These are phyloP conservation scores for Aquilaria yunnanensis DNA, from an alignment of 345 rosid species.

Conservation along the genomic window DNA sequence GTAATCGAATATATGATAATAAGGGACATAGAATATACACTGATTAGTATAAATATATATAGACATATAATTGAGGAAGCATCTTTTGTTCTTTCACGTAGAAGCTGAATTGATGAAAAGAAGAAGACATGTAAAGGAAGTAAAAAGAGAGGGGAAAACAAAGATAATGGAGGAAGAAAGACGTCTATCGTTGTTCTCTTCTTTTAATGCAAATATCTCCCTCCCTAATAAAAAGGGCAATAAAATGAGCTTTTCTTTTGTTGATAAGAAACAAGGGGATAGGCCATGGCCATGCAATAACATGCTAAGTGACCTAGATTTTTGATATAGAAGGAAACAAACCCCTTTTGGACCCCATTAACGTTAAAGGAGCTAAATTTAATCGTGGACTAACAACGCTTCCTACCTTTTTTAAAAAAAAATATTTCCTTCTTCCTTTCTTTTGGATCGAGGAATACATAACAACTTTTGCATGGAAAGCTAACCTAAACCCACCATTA, in stretches of 20 bases:
- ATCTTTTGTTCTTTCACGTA: no score
- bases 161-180: slow-evolving; percentile 27
- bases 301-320: slow-evolving; percentile 1
- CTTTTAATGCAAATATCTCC: slow-evolving; percentile 43
- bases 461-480: slow-evolving; percentile 44
- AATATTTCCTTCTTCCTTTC: slow-evolving; percentile 33
- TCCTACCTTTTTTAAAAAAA: not conserved
- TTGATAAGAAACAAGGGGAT: slow-evolving; percentile 19
- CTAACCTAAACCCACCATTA: slow-evolving; percentile 12
- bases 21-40: no score
- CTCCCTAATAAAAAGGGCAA: slow-evolving; percentile 21
- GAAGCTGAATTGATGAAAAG: not conserved
- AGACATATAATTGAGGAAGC: no score
- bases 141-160: slow-evolving; percentile 2
- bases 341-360: slow-evolving; percentile 22
- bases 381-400: not conserved
- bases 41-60: no score
- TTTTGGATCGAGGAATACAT: slow-evolving; percentile 15
- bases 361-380: slow-evolving; percentile 13
- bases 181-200: slow-evolving; percentile 38
- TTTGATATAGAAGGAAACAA: slow-evolving; percentile 9
- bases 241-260: slow-evolving; percentile 36
- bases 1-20: no score
- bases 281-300: slow-evolving; percentile 17
- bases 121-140: slow-evolving; percentile 2